Percentiles rank a stretch among this genome's conserved stretches.
Evolutionary conservation across 371 early-diverging fungal genomes (phyloP).

Genomic region (Nosema bombycis): DNA sequence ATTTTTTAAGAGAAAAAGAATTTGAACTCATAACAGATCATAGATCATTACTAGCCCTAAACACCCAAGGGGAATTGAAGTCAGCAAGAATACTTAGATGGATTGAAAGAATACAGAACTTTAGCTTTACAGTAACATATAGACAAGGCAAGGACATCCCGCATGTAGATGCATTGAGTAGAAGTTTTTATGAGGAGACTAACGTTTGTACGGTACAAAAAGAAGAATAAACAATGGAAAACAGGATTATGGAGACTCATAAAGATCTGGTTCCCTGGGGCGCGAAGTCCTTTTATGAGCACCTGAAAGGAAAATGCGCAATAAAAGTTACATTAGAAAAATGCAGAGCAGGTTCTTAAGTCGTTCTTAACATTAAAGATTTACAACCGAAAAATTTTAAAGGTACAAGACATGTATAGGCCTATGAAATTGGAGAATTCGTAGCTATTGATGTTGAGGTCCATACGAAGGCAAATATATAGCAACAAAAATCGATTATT

Average conservation of each 20-base stretch:
- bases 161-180: conserved; percentile 43
- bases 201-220: not conserved
- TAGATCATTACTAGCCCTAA: conserved; percentile 38
- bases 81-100: conserved; percentile 31
- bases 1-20: conserved; percentile 40
- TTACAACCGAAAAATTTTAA: not conserved
- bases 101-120: conserved; percentile 30
- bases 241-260: not conserved
- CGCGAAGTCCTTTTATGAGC: not conserved
- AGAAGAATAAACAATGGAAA: not conserved
- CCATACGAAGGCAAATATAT: conserved; percentile 5
- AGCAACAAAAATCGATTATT: conserved; percentile 2
- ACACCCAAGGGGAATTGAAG: conserved; percentile 13
- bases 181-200: not conserved
- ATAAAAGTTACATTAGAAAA: not conserved
- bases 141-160: conserved; percentile 11
- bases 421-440: conserved; percentile 2
- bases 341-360: not conserved
- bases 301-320: not conserved
- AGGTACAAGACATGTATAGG: not conserved
- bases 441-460: conserved; percentile 6
- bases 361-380: not conserved
- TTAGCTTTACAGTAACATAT: conserved; percentile 37
- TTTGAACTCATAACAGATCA: conserved; percentile 56
- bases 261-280: conserved; percentile 4